These are phyloP conservation scores for Paecilomyces variotii DNA, from an alignment of 2,329 filamentous ascomycete species.

Conservation along the genomic window DNA sequence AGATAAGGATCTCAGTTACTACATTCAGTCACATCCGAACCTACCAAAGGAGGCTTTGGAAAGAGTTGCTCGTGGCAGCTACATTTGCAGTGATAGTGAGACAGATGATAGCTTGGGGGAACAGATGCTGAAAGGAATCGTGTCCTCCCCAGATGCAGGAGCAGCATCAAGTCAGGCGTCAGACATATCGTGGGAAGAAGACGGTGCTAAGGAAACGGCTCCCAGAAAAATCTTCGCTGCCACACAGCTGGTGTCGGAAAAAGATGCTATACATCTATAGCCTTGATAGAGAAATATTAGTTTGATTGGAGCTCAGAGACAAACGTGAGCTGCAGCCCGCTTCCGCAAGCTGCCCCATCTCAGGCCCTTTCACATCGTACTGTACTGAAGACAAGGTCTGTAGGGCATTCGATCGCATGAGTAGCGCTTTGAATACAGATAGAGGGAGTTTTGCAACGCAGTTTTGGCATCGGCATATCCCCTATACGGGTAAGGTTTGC, in stretches of 20 bases:
- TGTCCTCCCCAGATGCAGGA: background rate
- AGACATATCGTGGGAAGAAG: background rate
- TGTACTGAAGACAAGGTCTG: no score
- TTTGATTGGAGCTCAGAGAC: no score
- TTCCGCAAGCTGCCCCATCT: no score
- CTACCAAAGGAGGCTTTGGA: background rate
- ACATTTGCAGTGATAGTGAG: background rate
- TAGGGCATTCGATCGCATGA: no score
- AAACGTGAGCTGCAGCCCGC: no score
- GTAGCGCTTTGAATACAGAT: no score
- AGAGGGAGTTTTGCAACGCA: no score
- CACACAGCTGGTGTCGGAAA: background rate
- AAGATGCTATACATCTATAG: background rate
- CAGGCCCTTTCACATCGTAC: no score
- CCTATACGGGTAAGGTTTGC: no score
- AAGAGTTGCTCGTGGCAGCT: background rate
- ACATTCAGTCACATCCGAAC: background rate
- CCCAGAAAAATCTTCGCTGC: background rate
- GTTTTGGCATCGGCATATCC: no score
- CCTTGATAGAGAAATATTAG: no score
- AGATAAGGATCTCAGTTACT: background rate
- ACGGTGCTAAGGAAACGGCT: background rate
- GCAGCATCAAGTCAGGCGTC: background rate
- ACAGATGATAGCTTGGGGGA: background rate
- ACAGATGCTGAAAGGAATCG: background rate